phyloP scores from a whole-genome alignment of 768 basidiomycete genomes.

The Agrocybe praecox region DNA sequence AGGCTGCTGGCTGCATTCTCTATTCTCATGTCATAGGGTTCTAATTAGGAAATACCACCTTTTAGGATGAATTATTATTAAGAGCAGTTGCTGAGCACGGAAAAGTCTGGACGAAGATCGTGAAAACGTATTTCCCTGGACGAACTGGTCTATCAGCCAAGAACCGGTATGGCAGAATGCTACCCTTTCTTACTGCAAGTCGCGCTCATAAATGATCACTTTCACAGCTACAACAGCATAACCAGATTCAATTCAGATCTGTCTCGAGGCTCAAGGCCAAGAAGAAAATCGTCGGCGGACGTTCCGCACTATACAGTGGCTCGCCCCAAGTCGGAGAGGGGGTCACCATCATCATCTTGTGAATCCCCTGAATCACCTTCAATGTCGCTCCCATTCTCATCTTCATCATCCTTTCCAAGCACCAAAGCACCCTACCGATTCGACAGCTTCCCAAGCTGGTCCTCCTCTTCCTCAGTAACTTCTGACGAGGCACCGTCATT shows the following conservation, averaged over 20 bases:
- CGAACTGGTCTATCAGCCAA: slow-evolving; percentile 61
- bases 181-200: too few species aligned
- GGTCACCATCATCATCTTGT: slow-evolving; percentile 42
- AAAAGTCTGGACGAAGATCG: slow-evolving; percentile 65
- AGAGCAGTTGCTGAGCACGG: slow-evolving; percentile 57
- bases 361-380: slow-evolving; percentile 38
- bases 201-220: slow-evolving; percentile 6
- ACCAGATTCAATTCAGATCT: slow-evolving; percentile 47
- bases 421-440: slow-evolving; percentile 24
- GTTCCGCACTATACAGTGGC: slow-evolving; percentile 22
- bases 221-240: slow-evolving; percentile 51
- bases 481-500: slow-evolving; percentile 32
- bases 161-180: slow-evolving; percentile 60
- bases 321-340: slow-evolving; percentile 35
- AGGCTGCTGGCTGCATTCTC: slow-evolving; percentile 16
- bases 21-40: neutral
- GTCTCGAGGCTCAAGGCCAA: slow-evolving; percentile 33
- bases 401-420: slow-evolving; percentile 22
- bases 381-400: slow-evolving; percentile 23
- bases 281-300: slow-evolving; percentile 37
- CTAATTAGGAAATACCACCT: slow-evolving; percentile 6
- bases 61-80: slow-evolving; percentile 54
- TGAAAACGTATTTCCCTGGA: slow-evolving; percentile 62
- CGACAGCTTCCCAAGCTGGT: slow-evolving; percentile 27
- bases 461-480: slow-evolving; percentile 32